phyloP scores from a whole-genome alignment of 805 yeast species.

The Cyberlindnera maclurae region DNA sequence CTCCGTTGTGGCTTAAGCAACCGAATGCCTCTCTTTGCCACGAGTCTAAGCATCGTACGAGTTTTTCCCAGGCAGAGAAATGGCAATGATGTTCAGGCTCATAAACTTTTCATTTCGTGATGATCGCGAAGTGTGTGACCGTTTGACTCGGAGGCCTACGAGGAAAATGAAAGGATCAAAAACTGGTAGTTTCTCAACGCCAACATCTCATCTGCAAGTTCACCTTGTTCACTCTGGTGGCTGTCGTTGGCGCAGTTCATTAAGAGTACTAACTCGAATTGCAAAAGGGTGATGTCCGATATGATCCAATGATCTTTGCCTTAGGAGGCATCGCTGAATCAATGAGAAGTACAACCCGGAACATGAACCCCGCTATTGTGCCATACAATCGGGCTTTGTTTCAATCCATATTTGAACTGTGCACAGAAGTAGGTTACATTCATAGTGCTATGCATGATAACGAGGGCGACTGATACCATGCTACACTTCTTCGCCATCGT shows the following conservation, averaged over 20 bases:
- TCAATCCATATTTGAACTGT: no score
- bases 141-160: background rate
- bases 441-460: no score
- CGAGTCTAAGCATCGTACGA: conserved; percentile 8
- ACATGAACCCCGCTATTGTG: no score
- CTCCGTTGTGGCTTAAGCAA: background rate
- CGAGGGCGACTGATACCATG: no score
- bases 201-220: no score
- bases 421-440: no score
- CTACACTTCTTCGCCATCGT: no score
- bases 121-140: background rate
- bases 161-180: no score
- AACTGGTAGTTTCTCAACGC: no score
- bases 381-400: no score
- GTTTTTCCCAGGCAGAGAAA: background rate
- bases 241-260: background rate
- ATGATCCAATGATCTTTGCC: background rate
- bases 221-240: background rate
- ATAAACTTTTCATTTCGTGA: conserved; percentile 1
- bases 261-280: background rate
- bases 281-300: no score
- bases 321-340: background rate
- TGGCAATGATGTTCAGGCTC: background rate
- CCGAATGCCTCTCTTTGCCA: background rate
- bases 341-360: no score